Conservation (phyloP, 1,284 basidiomycete species). For the Takashimella tepidaria region DNA sequence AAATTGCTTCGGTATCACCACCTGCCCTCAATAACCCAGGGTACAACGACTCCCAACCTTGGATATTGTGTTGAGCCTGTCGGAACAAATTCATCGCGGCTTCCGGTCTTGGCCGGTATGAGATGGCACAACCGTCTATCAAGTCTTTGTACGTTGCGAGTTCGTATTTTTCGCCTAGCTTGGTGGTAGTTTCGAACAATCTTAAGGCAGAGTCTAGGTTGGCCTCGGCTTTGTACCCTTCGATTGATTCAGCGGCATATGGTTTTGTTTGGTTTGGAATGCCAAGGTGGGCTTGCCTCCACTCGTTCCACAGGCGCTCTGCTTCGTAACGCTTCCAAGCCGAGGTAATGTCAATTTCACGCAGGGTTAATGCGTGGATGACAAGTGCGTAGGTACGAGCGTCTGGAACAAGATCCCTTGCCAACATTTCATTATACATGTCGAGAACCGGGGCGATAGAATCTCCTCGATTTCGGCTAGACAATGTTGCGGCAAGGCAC, state of each 20-base stretch:
- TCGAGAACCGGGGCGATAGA: constrained; percentile 60
- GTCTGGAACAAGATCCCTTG: constrained; percentile 63
- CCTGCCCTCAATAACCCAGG: constrained; percentile 58
- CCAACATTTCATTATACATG: constrained; percentile 70
- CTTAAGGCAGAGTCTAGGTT: constrained; percentile 67
- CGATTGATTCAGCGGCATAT: constrained; percentile 11
- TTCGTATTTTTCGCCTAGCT: not conserved
- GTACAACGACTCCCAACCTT: constrained; percentile 43
- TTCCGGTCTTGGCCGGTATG: not conserved
- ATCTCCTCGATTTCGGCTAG: constrained; percentile 54
- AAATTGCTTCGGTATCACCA: constrained; percentile 2
- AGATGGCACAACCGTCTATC: not conserved
- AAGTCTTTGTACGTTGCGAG: not conserved
- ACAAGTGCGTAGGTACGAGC: constrained; percentile 63
- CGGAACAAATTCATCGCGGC: constrained; percentile 55
- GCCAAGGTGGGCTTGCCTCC: constrained; percentile 14
- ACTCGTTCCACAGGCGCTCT: constrained; percentile 20
- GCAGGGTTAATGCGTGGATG: constrained; percentile 63
- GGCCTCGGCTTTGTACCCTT: constrained; percentile 53
- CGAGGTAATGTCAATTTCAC: constrained; percentile 64
- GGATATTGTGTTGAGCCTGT: constrained; percentile 46
- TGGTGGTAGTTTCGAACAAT: not conserved
- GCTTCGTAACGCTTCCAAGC: constrained; percentile 52
- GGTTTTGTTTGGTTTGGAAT: not conserved
- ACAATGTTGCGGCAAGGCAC: constrained; percentile 57